A percentile compares a stretch with the other conserved stretches of the same genome.
These are phyloP conservation scores for Alectoria sarmentosa DNA, from an alignment of 495 filamentous ascomycete species.

Conservation along the genomic window DNA sequence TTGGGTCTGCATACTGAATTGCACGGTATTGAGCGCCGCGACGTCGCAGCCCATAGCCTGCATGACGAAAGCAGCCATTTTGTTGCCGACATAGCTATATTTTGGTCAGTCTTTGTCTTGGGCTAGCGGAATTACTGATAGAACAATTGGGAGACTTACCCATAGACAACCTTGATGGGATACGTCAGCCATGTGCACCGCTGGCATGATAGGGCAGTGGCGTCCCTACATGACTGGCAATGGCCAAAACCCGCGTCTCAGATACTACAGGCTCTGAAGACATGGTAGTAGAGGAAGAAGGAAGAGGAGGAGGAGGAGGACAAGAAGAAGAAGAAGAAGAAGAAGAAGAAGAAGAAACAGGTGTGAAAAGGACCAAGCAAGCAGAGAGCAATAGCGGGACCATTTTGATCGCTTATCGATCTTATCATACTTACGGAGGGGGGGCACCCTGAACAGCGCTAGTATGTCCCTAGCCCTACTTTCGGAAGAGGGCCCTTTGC, in stretches of 20 bases:
- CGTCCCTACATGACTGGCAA: conserved; percentile 91
- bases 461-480: no score
- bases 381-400: not conserved
- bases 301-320: not conserved
- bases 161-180: conserved; percentile 63
- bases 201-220: conserved; percentile 18
- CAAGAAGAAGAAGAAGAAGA: conserved; percentile 13
- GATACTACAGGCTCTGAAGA: conserved; percentile 50
- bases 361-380: not conserved
- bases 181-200: conserved; percentile 21
- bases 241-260: conserved; percentile 80
- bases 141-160: conserved; percentile 43
- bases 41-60: conserved; percentile 91
- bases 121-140: not conserved
- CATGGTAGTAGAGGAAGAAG: conserved; percentile 13
- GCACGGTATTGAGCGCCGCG: conserved; percentile 85
- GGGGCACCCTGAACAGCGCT: no score
- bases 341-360: conserved; percentile 9
- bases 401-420: conserved; percentile 8
- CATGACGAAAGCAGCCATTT: conserved; percentile 88
- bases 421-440: not conserved
- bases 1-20: conserved; percentile 60
- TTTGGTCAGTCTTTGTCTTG: conserved; percentile 1
- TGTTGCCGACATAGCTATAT: conserved; percentile 88
- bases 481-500: no score